Percentiles rank a stretch among this genome's conserved stretches.
These are phyloP conservation scores for Avena atlantica DNA, from an alignment of 176 grass and related monocot genomes.

Conservation along the genomic window DNA sequence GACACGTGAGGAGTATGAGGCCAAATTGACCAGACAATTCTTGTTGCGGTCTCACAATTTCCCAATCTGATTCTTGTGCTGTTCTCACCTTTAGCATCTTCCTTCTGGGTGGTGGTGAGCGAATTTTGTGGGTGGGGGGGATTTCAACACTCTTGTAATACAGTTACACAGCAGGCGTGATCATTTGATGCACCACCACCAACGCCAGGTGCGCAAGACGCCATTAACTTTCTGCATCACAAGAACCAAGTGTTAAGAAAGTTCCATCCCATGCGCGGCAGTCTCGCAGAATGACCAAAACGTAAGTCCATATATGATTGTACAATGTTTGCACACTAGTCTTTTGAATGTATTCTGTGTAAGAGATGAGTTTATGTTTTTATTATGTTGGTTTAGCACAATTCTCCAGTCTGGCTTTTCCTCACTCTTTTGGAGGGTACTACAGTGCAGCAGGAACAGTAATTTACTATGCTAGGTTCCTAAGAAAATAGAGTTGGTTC, in stretches of 20 bases:
- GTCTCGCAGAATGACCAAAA: neutral
- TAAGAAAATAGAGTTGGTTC: neutral
- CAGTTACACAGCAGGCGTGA: neutral
- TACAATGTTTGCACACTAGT: neutral
- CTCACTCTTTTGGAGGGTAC: neutral
- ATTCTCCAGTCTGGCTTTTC: neutral
- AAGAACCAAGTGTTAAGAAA: neutral
- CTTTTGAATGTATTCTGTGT: neutral
- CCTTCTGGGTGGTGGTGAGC: neutral
- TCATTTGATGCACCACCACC: neutral
- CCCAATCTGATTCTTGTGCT: neutral
- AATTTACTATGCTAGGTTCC: neutral
- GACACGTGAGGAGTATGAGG: neutral
- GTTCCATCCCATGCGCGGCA: neutral
- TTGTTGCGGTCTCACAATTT: neutral
- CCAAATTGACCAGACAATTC: neutral
- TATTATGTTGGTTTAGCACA: neutral
- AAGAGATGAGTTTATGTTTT: neutral
- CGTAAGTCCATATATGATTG: neutral
- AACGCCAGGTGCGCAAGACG: neutral
- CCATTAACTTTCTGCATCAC: conserved; percentile 15
- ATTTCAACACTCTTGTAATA: neutral
- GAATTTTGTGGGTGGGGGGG: neutral
- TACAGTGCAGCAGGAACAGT: neutral
- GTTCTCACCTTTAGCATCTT: neutral